A percentile compares a stretch with the other conserved stretches of the same genome.
phyloP scores from a whole-genome alignment of 1,284 basidiomycete genomes.

The Ceratobasidium theobromae region DNA sequence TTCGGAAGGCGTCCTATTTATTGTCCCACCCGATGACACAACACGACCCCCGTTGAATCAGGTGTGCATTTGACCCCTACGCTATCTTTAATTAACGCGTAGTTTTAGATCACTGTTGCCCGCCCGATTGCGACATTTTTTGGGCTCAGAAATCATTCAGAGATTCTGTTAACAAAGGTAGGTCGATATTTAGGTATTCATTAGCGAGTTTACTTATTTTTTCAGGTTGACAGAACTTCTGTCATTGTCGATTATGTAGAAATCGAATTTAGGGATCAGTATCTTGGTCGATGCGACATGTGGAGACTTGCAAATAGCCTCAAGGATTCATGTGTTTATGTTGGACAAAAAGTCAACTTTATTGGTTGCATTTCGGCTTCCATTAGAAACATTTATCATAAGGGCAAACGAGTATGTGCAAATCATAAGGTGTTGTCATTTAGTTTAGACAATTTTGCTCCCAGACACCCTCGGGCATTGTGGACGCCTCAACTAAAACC shows the following conservation, averaged over 20 bases:
- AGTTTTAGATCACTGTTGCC: constrained; percentile 68
- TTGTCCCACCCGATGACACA: constrained; percentile 61
- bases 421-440: background rate
- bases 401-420: constrained; percentile 57
- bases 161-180: constrained; percentile 70
- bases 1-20: constrained; percentile 62
- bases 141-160: constrained; percentile 66
- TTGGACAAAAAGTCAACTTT: constrained; percentile 76
- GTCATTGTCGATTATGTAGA: constrained; percentile 82
- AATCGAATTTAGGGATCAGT: constrained; percentile 88
- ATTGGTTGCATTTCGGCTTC: constrained; percentile 77
- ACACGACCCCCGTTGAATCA: constrained; percentile 25
- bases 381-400: constrained; percentile 73
- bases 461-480: constrained; percentile 76
- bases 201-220: constrained; percentile 4
- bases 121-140: constrained; percentile 68
- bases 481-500: constrained; percentile 82
- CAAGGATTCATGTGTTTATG: constrained; percentile 50
- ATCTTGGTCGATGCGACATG: constrained; percentile 90
- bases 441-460: constrained; percentile 18
- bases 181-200: constrained; percentile 28
- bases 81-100: constrained; percentile 1
- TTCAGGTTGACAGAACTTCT: constrained; percentile 64
- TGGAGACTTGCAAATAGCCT: constrained; percentile 81
- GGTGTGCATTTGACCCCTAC: constrained; percentile 3